Conservation (phyloP, 2,329 filamentous ascomycete species). For the Dactylonectria macrodidyma region DNA sequence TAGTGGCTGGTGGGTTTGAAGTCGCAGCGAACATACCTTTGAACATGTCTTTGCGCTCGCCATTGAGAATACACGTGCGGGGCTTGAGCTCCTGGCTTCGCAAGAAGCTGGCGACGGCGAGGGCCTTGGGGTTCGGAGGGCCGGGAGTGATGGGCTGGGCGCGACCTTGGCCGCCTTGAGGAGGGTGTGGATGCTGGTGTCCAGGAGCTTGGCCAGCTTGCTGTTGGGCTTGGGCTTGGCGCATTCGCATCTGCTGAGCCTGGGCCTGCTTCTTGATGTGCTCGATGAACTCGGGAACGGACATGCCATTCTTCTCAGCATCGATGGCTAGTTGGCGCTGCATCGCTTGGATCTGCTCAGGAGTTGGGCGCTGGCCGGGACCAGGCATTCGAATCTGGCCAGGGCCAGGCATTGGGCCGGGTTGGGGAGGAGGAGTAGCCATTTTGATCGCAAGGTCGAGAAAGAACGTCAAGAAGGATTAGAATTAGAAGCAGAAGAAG, state of each 20-base stretch:
- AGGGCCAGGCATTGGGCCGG: slow-evolving; percentile 46
- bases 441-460: slow-evolving; percentile 37
- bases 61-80: slow-evolving; percentile 92
- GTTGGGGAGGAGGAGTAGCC: slow-evolving; percentile 49
- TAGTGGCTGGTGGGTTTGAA: slow-evolving; percentile 13
- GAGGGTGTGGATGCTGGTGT: slow-evolving; percentile 53
- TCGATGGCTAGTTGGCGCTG: slow-evolving; percentile 87
- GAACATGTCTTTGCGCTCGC: slow-evolving; percentile 98
- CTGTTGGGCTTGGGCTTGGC: slow-evolving; percentile 59
- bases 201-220: slow-evolving; percentile 55
- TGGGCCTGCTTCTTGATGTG: slow-evolving; percentile 72
- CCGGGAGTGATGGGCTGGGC: slow-evolving; percentile 80
- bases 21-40: slow-evolving; percentile 73
- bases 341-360: slow-evolving; percentile 88
- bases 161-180: slow-evolving; percentile 60
- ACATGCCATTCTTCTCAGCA: slow-evolving; percentile 87
- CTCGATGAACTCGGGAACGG: slow-evolving; percentile 86
- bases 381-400: slow-evolving; percentile 38
- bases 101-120: slow-evolving; percentile 92
- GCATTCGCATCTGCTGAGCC: slow-evolving; percentile 66
- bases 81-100: slow-evolving; percentile 88
- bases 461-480: slow-evolving; percentile 35
- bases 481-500: slow-evolving; percentile 32
- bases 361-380: slow-evolving; percentile 72
- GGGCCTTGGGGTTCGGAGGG: slow-evolving; percentile 88